These are phyloP conservation scores for Plasmopara muralis DNA, from an alignment of 352 stramenopile species.

Conservation along the genomic window DNA sequence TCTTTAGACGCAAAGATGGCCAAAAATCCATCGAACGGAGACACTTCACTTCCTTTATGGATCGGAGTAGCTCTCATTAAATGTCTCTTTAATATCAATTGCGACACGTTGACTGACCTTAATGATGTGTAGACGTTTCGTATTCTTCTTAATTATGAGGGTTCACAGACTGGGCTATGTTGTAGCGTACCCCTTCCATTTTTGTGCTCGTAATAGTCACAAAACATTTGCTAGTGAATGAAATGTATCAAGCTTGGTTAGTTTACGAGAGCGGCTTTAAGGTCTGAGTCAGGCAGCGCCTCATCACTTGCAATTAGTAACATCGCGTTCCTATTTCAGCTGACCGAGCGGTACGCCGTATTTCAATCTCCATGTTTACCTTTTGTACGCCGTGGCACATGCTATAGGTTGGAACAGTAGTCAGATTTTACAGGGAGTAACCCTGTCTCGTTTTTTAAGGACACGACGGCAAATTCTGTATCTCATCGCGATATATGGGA, in stretches of 20 bases:
- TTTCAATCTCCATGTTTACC: not conserved
- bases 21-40: not conserved
- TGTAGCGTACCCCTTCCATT: not conserved
- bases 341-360: not conserved
- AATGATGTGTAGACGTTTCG: too few species aligned
- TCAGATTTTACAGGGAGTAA: not conserved
- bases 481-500: constrained; percentile 5
- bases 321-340: not conserved
- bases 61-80: not conserved
- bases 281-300: not conserved
- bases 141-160: not conserved
- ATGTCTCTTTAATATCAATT: not conserved
- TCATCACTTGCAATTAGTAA: not conserved
- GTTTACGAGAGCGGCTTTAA: not conserved
- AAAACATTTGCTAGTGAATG: not conserved
- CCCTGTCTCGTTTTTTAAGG: constrained; percentile 1
- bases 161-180: not conserved
- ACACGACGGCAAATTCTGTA: constrained; percentile 1
- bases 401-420: not conserved
- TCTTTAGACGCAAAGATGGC: not conserved
- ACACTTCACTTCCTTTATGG: not conserved
- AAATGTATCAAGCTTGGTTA: not conserved
- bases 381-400: not conserved
- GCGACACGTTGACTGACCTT: not conserved
- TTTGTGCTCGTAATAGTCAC: not conserved